These are phyloP conservation scores for Nicotiana tabacum DNA, from an alignment of 257 asterid genomes.

Conservation along the genomic window DNA sequence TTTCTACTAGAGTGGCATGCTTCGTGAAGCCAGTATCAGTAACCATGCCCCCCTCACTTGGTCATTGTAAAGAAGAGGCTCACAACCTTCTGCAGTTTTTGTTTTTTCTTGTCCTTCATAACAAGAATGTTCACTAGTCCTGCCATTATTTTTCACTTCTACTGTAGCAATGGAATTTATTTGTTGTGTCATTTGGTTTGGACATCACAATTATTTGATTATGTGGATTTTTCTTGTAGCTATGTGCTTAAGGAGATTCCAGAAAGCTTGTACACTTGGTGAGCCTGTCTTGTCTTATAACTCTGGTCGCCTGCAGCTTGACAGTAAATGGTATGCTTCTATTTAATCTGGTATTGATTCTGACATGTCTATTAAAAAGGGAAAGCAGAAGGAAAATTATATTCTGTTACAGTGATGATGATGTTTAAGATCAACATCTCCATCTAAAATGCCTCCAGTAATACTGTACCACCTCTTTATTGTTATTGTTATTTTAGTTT, in stretches of 20 bases:
- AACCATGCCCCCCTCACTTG: neutral
- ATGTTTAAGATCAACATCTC: neutral
- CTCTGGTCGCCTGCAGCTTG: constrained; percentile 61
- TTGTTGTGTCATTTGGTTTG: constrained; percentile 13
- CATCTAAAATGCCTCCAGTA: neutral
- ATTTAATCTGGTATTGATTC: neutral
- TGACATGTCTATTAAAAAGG: neutral
- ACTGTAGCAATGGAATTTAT: neutral
- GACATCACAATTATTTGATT: constrained; percentile 15
- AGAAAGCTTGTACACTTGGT: constrained; percentile 54
- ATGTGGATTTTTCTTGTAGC: constrained; percentile 42
- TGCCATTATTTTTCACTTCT: constrained; percentile 1
- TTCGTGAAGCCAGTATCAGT: neutral
- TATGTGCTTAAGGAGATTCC: constrained; percentile 91
- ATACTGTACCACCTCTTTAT: neutral
- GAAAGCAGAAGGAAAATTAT: too few relatives aligned
- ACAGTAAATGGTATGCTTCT: constrained; percentile 71
- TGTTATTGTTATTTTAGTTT: neutral
- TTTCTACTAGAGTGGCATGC: neutral
- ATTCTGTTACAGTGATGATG: neutral
- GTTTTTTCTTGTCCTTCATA: neutral
- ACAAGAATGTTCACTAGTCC: neutral
- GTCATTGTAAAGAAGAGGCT: neutral
- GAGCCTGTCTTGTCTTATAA: constrained; percentile 68
- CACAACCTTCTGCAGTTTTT: neutral